These are phyloP conservation scores for Eragrostis tef DNA, from an alignment of 202 grass and related monocot genomes.

Conservation along the genomic window DNA sequence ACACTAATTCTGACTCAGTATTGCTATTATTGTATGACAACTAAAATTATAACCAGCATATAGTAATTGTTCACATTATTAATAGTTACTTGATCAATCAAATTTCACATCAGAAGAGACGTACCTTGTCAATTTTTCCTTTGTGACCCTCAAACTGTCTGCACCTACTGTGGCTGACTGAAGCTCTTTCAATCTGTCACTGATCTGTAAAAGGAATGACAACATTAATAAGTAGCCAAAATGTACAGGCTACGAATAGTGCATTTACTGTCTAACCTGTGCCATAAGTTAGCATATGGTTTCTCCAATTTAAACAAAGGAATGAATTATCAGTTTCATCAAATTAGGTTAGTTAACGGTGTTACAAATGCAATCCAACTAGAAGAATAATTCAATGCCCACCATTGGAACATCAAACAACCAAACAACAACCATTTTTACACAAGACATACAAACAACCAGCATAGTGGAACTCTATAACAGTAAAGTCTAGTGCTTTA, in stretches of 20 bases:
- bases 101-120: slow-evolving; percentile 20
- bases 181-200: slow-evolving; percentile 69
- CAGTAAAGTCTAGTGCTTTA: background rate
- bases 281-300: background rate
- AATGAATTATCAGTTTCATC: slow-evolving; percentile 13
- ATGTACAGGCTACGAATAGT: slow-evolving; percentile 20
- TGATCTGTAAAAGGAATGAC: slow-evolving; percentile 58
- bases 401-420: slow-evolving; percentile 6
- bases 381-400: background rate
- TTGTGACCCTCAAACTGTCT: slow-evolving; percentile 41
- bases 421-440: background rate
- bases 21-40: too few species aligned
- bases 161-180: slow-evolving; percentile 54
- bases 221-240: slow-evolving; percentile 28
- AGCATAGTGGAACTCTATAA: background rate
- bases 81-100: slow-evolving; percentile 13
- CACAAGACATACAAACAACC: slow-evolving; percentile 23
- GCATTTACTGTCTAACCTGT: background rate
- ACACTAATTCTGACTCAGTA: background rate
- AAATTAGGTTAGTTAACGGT: background rate
- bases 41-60: too few species aligned
- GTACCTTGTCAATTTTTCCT: slow-evolving; percentile 72
- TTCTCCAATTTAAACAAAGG: background rate
- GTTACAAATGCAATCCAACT: slow-evolving; percentile 19
- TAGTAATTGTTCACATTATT: too few species aligned